Evolutionary conservation across 2,329 filamentous ascomycete species (phyloP).

Genomic region (Sporothrix mexicana): DNA sequence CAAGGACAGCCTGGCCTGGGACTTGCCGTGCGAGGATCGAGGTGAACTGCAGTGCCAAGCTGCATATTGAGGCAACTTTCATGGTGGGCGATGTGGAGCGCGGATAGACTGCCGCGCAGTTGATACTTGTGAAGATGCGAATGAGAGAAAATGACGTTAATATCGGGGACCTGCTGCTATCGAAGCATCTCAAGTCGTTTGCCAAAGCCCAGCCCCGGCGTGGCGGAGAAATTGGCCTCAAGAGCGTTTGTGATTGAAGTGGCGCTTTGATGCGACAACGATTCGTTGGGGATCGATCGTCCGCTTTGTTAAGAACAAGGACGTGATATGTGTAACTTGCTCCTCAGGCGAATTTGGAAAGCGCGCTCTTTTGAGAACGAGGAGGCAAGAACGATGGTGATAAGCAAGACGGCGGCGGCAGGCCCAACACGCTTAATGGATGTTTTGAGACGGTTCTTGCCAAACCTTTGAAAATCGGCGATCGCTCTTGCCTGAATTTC

Average conservation of each 20-base stretch:
- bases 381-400: slow-evolving; percentile 1
- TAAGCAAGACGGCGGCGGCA: not conserved
- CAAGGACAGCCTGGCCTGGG: not conserved
- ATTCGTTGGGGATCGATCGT: not conserved
- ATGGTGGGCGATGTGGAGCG: not conserved
- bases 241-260: not conserved
- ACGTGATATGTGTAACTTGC: not conserved
- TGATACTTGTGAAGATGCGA: not conserved
- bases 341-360: not conserved
- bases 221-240: not conserved
- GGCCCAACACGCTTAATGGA: not conserved
- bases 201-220: not conserved
- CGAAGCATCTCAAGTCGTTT: slow-evolving; percentile 8
- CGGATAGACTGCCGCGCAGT: not conserved
- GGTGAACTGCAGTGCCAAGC: slow-evolving; percentile 1
- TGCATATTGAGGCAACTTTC: not conserved
- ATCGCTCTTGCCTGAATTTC: slow-evolving; percentile 22
- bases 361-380: not conserved
- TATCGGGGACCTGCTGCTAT: slow-evolving; percentile 4
- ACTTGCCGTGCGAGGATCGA: not conserved
- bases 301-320: not conserved
- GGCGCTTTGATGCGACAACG: not conserved
- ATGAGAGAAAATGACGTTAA: too few relatives aligned
- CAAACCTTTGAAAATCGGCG: slow-evolving; percentile 4
- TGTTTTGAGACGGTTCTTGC: not conserved